A percentile compares a stretch with the other conserved stretches of the same genome.
These are phyloP conservation scores for Ophiostoma perfectum DNA, from an alignment of 2,329 filamentous ascomycete species.

Conservation along the genomic window DNA sequence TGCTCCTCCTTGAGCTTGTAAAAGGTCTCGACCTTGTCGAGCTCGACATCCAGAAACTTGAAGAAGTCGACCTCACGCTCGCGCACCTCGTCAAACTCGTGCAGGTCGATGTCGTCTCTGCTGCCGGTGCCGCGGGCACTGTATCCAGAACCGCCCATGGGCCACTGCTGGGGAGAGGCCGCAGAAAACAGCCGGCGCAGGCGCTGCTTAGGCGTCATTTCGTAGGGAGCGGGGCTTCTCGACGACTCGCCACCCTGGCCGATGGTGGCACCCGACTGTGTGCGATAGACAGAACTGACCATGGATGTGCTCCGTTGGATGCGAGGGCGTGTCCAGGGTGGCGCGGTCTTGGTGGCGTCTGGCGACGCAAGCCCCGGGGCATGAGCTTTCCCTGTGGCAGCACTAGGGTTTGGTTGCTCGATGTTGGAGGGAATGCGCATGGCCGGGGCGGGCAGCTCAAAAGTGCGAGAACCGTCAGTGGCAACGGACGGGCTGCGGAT, in stretches of 20 bases:
- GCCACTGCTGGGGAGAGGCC: conserved; percentile 28
- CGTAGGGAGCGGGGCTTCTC: neutral
- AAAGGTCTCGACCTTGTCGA: conserved; percentile 88
- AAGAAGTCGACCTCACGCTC: conserved; percentile 80
- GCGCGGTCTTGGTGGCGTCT: neutral
- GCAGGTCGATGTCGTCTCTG: conserved; percentile 34
- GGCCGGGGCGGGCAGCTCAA: conserved; percentile 52
- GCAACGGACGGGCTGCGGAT: conserved; percentile 25
- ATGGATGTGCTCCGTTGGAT: conserved; percentile 33
- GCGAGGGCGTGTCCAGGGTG: conserved; percentile 27
- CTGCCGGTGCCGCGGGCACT: conserved; percentile 35
- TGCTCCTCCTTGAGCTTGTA: conserved; percentile 86
- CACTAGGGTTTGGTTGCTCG: conserved; percentile 26
- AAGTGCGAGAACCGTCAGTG: conserved; percentile 32
- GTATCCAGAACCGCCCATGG: conserved; percentile 23
- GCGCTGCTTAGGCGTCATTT: conserved; percentile 25
- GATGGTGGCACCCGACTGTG: neutral
- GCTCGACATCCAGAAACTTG: conserved; percentile 71
- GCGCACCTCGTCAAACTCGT: conserved; percentile 51
- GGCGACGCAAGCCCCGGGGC: conserved; percentile 12
- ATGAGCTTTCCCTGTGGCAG: neutral
- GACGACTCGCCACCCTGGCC: neutral
- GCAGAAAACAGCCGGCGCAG: conserved; percentile 41
- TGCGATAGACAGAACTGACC: conserved; percentile 20
- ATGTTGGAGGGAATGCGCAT: conserved; percentile 39